A percentile compares a stretch with the other conserved stretches of the same genome.
phyloP scores from a whole-genome alignment of 768 basidiomycete species.

The Rhizopogon sp. region DNA sequence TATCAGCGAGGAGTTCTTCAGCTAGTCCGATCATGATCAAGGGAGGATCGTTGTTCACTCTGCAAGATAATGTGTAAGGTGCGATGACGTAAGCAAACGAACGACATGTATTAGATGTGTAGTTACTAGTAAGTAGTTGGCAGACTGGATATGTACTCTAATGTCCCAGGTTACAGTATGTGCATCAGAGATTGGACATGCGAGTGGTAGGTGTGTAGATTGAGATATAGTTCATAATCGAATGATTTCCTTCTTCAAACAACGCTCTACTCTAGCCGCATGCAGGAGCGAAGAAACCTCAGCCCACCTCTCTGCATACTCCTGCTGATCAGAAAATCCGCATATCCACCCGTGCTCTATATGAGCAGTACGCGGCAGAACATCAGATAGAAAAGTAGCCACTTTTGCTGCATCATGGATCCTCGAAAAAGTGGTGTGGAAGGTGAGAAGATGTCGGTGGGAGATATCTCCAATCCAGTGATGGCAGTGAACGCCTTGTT shows the following conservation, averaged over 20 bases:
- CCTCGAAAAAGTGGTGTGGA: constrained; percentile 12
- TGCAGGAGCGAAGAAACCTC: constrained; percentile 19
- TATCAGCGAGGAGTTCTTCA: constrained; percentile 89
- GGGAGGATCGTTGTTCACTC: background rate
- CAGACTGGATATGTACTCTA: too few relatives aligned
- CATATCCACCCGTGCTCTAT: constrained; percentile 11
- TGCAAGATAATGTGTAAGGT: background rate
- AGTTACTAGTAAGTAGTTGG: too few relatives aligned
- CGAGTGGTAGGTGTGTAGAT: background rate
- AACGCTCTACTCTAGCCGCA: background rate
- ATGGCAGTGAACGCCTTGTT: constrained; percentile 3
- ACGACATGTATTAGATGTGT: too few relatives aligned
- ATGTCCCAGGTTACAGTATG: background rate
- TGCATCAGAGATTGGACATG: background rate
- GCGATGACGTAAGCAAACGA: background rate
- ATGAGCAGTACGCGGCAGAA: constrained; percentile 14
- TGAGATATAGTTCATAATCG: background rate
- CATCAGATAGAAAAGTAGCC: constrained; percentile 21
- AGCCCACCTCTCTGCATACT: constrained; percentile 14
- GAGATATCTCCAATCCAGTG: background rate
- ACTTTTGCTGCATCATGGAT: constrained; percentile 14
- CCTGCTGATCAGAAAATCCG: constrained; percentile 4
- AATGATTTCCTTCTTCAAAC: background rate
- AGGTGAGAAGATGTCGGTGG: background rate
- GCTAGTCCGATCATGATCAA: constrained; percentile 71